These are phyloP conservation scores for Zygoascus ofunaensis DNA, from an alignment of 805 yeast genomes.

Conservation along the genomic window DNA sequence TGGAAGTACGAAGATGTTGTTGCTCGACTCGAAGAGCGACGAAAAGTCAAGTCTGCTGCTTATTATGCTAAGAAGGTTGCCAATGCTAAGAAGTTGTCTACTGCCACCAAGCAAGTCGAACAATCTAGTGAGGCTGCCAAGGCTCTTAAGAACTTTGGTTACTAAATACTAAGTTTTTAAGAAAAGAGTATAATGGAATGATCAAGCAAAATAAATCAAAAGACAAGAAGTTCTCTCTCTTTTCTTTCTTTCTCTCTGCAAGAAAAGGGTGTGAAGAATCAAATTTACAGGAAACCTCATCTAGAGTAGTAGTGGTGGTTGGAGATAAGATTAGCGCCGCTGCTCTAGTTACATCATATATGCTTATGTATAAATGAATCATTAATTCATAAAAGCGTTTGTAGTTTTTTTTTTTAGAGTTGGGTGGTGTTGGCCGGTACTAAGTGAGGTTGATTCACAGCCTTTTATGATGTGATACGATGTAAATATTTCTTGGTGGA, in stretches of 20 bases:
- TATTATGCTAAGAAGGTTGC: slow-evolving; percentile 98
- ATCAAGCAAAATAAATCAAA: no score
- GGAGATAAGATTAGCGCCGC: no score
- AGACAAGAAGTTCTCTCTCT: no score
- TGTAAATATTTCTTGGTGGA: no score
- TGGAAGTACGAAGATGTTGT: slow-evolving; percentile 99
- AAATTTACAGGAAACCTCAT: no score
- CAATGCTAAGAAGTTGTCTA: slow-evolving; percentile 80
- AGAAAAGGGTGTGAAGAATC: no score
- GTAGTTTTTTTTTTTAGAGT: background rate
- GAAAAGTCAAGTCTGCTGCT: slow-evolving; percentile 98
- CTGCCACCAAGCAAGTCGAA: slow-evolving; percentile 82
- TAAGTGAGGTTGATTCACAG: no score
- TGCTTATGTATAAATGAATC: background rate
- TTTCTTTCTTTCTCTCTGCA: no score
- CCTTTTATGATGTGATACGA: no score
- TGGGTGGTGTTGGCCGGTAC: no score
- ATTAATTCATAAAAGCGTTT: background rate
- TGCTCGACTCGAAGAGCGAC: slow-evolving; percentile 96
- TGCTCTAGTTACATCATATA: background rate
- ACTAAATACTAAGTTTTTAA: slow-evolving; percentile 48
- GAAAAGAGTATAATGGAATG: background rate
- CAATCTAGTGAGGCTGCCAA: slow-evolving; percentile 74
- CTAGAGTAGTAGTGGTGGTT: no score
- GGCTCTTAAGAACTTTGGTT: slow-evolving; percentile 95